Evolutionary conservation across 129 eudicot species (phyloP), one percentile per base, ranked within the genome.

Genomic region (Glebionis coronaria): DNA sequence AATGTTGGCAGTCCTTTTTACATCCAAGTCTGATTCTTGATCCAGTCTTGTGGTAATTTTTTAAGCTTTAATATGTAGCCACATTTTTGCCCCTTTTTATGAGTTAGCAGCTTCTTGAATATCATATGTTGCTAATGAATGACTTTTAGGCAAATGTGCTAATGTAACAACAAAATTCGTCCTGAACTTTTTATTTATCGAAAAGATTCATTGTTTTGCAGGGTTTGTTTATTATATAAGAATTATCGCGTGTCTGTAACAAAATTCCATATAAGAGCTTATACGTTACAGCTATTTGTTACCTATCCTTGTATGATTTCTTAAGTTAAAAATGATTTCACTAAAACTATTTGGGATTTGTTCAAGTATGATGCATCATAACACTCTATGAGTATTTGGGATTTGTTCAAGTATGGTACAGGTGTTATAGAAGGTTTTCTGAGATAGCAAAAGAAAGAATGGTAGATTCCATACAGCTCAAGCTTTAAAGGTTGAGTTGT

Each of bases 401-500:
- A n/a, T n/a, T n/a, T n/a, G n/a, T n/a, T n/a, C n/a, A n/a, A n/a
- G 25, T 23, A 65, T 46, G 40, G 56, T 65, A 46, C 44, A 40
- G 6, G 47, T 64, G 56, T 12, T 21, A 31, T 45, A 64, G 45
- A 64, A 23, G 14, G 42, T 21, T 49, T 49, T 49, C 16, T 11
- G 8, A 12, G 18, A 49, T 56, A 8, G 9, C 2, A 13, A 59
- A 59, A 59, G 44, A 59, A 18, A 59, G 61, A 53, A 56, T 27
- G 67, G 21, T 42, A 40, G 14, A 38, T 62, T 6, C 42, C 10
- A 62, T 44, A 61, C 40, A 56, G 40, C 38, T 23, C 9, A 56
- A 31, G 40, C 11, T 59, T 59, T 59, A 1, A 59, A 59, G 64
- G 46, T n/a, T 59, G 64, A 59, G 64, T 59, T 19, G 55, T 63